Conservation (phyloP, 2,329 filamentous ascomycete genomes). For the Mycosphaerella sp. region DNA sequence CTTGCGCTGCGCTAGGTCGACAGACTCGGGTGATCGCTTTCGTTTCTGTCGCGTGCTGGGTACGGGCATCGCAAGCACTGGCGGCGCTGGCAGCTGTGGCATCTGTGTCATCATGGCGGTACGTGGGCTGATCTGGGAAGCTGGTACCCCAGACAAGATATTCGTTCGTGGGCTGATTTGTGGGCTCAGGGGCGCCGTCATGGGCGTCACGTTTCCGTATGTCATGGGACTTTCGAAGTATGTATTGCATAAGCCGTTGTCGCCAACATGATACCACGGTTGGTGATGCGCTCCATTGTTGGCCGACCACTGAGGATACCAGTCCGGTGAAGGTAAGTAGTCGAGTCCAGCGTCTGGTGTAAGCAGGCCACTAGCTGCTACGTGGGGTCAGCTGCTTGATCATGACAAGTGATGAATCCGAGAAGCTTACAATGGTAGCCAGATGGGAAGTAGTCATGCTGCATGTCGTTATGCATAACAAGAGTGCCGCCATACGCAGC, state of each 20-base stretch:
- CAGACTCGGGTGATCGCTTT: neutral
- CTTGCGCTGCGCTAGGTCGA: conserved; percentile 1
- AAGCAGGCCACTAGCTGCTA: conserved; percentile 3
- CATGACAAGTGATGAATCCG: neutral
- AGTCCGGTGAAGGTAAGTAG: conserved; percentile 2
- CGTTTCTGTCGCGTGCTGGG: conserved; percentile 10
- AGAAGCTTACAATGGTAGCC: conserved; percentile 3
- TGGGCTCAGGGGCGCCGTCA: neutral
- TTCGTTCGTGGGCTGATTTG: neutral
- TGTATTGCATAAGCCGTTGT: neutral
- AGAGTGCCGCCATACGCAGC: conserved; percentile 4
- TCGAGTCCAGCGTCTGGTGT: conserved; percentile 5
- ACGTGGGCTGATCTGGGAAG: neutral
- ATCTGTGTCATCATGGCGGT: neutral
- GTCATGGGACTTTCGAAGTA: neutral
- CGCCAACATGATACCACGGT: neutral
- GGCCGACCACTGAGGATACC: conserved; percentile 2
- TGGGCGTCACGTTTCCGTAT: neutral
- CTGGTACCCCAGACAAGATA: neutral
- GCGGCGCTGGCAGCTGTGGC: neutral
- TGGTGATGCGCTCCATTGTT: conserved; percentile 2
- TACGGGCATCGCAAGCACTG: neutral
- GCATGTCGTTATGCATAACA: conserved; percentile 3
- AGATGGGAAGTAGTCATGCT: conserved; percentile 3
- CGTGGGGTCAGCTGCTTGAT: neutral